These are phyloP conservation scores for Saccharum hybrid DNA, from an alignment of 202 grass and related monocot genomes.

Conservation along the genomic window DNA sequence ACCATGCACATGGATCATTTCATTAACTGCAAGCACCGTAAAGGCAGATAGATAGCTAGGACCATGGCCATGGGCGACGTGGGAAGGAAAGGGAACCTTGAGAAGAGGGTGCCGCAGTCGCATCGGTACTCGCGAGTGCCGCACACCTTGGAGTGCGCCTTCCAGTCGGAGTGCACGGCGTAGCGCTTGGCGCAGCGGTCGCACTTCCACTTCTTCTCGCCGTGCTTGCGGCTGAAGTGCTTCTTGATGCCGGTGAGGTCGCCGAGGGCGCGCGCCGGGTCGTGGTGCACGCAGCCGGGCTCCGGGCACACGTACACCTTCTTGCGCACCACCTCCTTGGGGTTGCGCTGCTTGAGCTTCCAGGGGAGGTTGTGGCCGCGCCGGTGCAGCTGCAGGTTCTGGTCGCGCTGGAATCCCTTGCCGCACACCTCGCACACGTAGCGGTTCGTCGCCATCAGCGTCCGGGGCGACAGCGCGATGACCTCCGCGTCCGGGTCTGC, in stretches of 20 bases:
- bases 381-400: conserved; percentile 97
- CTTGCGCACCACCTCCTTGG: conserved; percentile 75
- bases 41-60: conserved; percentile 19
- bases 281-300: conserved; percentile 77
- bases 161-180: conserved; percentile 97
- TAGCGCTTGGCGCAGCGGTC: conserved; percentile 95
- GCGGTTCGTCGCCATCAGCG: conserved; percentile 98
- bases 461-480: conserved; percentile 73
- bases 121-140: conserved; percentile 94
- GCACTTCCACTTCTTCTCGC: conserved; percentile 99
- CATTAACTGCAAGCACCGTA: neutral
- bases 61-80: neutral
- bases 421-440: conserved; percentile 92
- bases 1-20: neutral
- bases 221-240: conserved; percentile 96
- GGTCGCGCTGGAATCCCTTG: conserved; percentile 96
- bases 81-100: conserved; percentile 40
- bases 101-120: conserved; percentile 96
- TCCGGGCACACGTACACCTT: conserved; percentile 98
- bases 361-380: conserved; percentile 95
- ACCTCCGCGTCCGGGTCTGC: conserved; percentile 93
- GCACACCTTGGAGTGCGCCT: conserved; percentile 96
- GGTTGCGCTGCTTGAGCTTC: conserved; percentile 97
- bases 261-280: conserved; percentile 73
- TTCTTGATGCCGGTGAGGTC: conserved; percentile 99